Evolutionary conservation across 2,329 filamentous ascomycete species (phyloP), one percentile per base, ranked within the genome.

Genomic region (Trichophyton schoenleinii): DNA sequence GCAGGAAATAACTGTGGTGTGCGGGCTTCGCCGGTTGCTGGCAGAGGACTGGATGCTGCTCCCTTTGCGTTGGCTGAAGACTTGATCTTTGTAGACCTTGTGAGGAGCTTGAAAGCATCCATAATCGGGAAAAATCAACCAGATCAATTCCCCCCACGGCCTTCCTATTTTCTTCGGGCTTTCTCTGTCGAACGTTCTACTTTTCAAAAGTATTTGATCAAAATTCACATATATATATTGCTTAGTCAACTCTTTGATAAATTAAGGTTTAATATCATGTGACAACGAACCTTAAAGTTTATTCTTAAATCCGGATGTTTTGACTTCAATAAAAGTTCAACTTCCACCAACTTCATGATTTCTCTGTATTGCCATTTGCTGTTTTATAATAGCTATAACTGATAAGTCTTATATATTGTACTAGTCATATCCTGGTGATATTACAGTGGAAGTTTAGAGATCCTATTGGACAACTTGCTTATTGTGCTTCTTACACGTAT

Each of bases 91-190:
- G 74, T 76, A 34, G 75, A 77, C 62, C 76, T 67, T 7, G 75
- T 77, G 62, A 78, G 68, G 55, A 78, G 67, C 66, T 70, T 75
- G 63, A 78, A 75, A 18, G 75, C 75, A 64, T 78, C 76, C 76
- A 78, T 78, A 38, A 61, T 59, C 34, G 15, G 7, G 25, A n/a
- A 20, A 13, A 34, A 53, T 53, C 22, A 28, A 31, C 49, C 6
- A 31, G 49, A 53, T 11, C 34, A 38, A 38, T 13, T 13, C 28
- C n/a, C 15, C 22, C 49, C 22, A 1, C 13, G 41, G 13, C 31
- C 8, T 25, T 31, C 18, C 13, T 53, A 34, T 53, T 25, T 6
- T 34, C 49, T 25, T 34, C 22, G 20, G n/a, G 44, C 22, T 53
- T 6, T 31, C 22, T n/a, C 3, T 4, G 18, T 48, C 22, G 5